These are phyloP conservation scores for Leccinellum albellum DNA, from an alignment of 768 basidiomycete species.

Conservation along the genomic window DNA sequence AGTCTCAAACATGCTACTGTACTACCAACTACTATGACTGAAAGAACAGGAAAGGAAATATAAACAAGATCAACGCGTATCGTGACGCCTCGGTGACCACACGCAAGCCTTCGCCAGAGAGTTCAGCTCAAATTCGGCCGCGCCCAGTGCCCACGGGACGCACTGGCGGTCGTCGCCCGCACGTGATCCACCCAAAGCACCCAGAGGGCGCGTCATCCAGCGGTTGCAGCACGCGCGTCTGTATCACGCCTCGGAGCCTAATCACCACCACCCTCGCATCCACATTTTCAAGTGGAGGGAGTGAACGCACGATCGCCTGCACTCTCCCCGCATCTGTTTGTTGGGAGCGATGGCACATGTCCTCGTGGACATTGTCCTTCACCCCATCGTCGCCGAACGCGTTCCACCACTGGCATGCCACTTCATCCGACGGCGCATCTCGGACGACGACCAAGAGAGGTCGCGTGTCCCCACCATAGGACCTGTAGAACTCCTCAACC, in stretches of 20 bases:
- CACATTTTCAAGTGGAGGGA: slow-evolving; percentile 8
- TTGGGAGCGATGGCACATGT: background rate
- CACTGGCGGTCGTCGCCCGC: background rate
- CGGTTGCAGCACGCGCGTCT: slow-evolving; percentile 22
- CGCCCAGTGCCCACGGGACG: background rate
- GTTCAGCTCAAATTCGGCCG: slow-evolving; percentile 6
- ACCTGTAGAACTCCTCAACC: slow-evolving; percentile 16
- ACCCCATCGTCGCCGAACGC: slow-evolving; percentile 6
- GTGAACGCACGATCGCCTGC: slow-evolving; percentile 21
- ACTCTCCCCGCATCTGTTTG: slow-evolving; percentile 2
- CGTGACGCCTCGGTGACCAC: slow-evolving; percentile 13
- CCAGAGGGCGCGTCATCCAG: slow-evolving; percentile 16
- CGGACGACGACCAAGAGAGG: slow-evolving; percentile 23
- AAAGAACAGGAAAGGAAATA: too few species aligned
- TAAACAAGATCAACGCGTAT: background rate
- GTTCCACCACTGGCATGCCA: slow-evolving; percentile 23
- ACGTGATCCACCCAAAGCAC: slow-evolving; percentile 20
- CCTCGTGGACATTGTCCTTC: background rate
- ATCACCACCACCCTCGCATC: background rate
- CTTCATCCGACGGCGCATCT: slow-evolving; percentile 18
- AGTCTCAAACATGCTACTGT: too few species aligned
- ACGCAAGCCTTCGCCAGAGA: slow-evolving; percentile 11
- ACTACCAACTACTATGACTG: too few species aligned
- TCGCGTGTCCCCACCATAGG: slow-evolving; percentile 26
- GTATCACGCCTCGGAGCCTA: slow-evolving; percentile 13